These are phyloP conservation scores for Posidonia oceanica DNA, from an alignment of 116 monocot genomes.

Conservation along the genomic window DNA sequence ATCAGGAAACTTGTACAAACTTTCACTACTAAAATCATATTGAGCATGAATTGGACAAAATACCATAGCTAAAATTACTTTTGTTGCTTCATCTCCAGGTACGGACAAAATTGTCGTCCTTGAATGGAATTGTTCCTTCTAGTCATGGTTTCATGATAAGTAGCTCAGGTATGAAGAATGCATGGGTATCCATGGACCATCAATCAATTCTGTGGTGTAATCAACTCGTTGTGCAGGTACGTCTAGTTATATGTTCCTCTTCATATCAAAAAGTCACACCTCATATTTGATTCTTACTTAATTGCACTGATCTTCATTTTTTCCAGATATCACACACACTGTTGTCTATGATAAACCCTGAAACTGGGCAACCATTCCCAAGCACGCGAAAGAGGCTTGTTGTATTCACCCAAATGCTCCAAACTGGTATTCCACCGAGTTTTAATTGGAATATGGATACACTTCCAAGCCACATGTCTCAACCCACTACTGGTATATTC, in stretches of 20 bases:
- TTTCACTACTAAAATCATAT: no score
- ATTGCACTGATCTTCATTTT: background rate
- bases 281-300: no score
- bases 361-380: slow-evolving; percentile 48
- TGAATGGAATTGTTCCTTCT: slow-evolving; percentile 84
- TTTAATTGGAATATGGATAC: slow-evolving; percentile 33
- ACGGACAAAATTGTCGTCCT: slow-evolving; percentile 71
- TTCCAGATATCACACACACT: slow-evolving; percentile 81
- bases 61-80: background rate
- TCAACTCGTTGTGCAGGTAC: slow-evolving; percentile 93
- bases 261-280: no score
- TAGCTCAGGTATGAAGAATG: slow-evolving; percentile 82
- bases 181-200: slow-evolving; percentile 92
- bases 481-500: slow-evolving; percentile 27
- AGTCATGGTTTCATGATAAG: slow-evolving; percentile 80
- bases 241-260: background rate
- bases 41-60: background rate
- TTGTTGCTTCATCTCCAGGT: slow-evolving; percentile 32
- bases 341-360: slow-evolving; percentile 59
- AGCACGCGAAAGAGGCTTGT: slow-evolving; percentile 46
- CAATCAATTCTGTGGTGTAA: slow-evolving; percentile 97
- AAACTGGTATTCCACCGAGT: slow-evolving; percentile 66
- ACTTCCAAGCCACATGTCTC: slow-evolving; percentile 4
- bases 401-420: slow-evolving; percentile 75
- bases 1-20: no score